These are phyloP conservation scores for Chrysanthemum lavandulifolium DNA, from an alignment of 129 eudicot genomes.

Conservation along the genomic window DNA sequence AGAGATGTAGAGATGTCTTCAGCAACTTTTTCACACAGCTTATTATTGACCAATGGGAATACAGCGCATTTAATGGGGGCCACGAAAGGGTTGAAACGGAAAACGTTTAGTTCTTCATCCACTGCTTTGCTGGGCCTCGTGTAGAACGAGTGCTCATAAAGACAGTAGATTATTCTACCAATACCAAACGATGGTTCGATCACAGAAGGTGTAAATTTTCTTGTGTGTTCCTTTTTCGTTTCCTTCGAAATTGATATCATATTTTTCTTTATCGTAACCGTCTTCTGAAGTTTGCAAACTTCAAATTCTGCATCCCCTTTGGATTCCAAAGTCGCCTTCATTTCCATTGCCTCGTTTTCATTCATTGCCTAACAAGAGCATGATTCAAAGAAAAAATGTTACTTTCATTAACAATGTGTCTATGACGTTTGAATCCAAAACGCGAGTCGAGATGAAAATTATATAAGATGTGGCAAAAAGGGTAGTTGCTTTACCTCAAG, in stretches of 20 bases:
- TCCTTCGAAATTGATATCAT: constrained; percentile 65
- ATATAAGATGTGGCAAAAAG: neutral
- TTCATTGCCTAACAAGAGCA: constrained; percentile 45
- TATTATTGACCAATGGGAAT: constrained; percentile 70
- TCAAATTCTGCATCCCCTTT: constrained; percentile 65
- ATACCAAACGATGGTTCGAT: constrained; percentile 81
- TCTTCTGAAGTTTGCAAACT: constrained; percentile 58
- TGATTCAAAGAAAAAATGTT: too few relatives aligned
- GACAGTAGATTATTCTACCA: constrained; percentile 69
- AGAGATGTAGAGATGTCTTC: constrained; percentile 41
- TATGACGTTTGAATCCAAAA: too few relatives aligned
- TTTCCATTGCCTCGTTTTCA: constrained; percentile 65
- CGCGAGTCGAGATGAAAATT: too few relatives aligned
- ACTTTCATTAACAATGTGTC: too few relatives aligned
- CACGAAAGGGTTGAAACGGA: constrained; percentile 63
- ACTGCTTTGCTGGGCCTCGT: constrained; percentile 70
- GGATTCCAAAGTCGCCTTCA: constrained; percentile 55
- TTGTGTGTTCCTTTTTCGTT: constrained; percentile 63
- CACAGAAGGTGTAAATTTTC: constrained; percentile 74
- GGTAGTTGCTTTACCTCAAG: constrained; percentile 36
- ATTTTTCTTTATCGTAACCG: constrained; percentile 49
- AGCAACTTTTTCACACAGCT: constrained; percentile 55
- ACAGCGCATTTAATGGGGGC: constrained; percentile 85
- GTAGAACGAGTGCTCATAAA: constrained; percentile 67
- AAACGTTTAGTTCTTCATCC: constrained; percentile 61